Percentiles rank a stretch among this genome's conserved stretches.
Evolutionary conservation across 768 basidiomycete genomes (phyloP).

Genomic region (Lyophyllum shimeji): DNA sequence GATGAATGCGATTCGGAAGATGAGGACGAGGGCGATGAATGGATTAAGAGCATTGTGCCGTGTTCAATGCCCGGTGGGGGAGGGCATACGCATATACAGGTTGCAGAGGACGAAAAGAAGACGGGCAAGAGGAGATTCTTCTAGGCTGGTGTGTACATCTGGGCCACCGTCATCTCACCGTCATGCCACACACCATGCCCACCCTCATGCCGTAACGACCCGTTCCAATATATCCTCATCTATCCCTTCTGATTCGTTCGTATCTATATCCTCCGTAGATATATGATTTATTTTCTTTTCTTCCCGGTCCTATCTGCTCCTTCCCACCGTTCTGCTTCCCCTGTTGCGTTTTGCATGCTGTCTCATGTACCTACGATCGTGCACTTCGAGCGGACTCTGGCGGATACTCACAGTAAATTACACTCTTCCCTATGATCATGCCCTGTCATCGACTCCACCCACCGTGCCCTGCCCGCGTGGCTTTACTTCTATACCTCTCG

Average conservation of each 20-base stretch:
- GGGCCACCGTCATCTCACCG: neutral
- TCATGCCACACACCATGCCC: neutral
- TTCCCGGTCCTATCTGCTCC: neutral
- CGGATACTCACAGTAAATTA: slow-evolving; percentile 10
- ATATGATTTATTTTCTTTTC: slow-evolving; percentile 15
- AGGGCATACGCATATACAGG: slow-evolving; percentile 72
- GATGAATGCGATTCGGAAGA: slow-evolving; percentile 63
- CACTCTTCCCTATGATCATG: slow-evolving; percentile 2
- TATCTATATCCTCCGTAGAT: slow-evolving; percentile 5
- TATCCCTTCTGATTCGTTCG: slow-evolving; percentile 3
- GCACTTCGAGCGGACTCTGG: slow-evolving; percentile 3
- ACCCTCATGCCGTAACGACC: neutral
- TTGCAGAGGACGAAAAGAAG: slow-evolving; percentile 76
- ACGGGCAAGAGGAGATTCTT: slow-evolving; percentile 72
- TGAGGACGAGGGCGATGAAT: slow-evolving; percentile 83
- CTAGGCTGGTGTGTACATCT: slow-evolving; percentile 29
- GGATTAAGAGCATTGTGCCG: slow-evolving; percentile 73
- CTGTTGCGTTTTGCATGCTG: neutral
- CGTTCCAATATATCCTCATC: slow-evolving; percentile 7
- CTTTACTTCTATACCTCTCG: too few species aligned
- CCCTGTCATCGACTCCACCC: neutral
- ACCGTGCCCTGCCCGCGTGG: too few species aligned
- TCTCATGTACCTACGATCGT: neutral
- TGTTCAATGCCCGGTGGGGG: slow-evolving; percentile 57
- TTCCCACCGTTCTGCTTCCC: neutral